Evolutionary conservation across 805 yeast species (phyloP), one percentile per base, ranked within the genome.

Genomic region (Hanseniaspora jakobsenii): DNA sequence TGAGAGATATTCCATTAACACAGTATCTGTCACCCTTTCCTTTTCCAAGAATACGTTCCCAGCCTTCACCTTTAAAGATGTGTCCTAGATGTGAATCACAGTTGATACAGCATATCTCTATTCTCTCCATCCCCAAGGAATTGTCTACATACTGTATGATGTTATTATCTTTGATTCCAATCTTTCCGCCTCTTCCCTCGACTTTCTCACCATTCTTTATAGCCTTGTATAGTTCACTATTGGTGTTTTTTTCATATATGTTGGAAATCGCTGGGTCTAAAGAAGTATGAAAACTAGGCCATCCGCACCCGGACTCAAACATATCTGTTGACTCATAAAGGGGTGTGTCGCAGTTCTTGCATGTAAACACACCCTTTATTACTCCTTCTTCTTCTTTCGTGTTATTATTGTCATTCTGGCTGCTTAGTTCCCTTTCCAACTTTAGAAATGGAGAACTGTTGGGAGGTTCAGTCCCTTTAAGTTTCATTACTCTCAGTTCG

Each of bases 81-180:
- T 91, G 99, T 2, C 99, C 99, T 52, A 91, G 63, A 65, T 91
- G 98, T 2, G 95, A 93, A 36, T 85, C 95, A 60, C 99, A 91
- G 7, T 71, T 69, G 10, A 78, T 66, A 58, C 99, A 91, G 50
- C 80, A 69, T 78, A 91, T 87, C 59, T 91, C 99, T 10, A 77
- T 83, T 50, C 98, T 70, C 12, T 65, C 67, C 91, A 81, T 86
- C 0, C 97, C 97, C 39, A 65, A 62, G 6, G 78, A 61, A 0
- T 47, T 54, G 60, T 91, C 98, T 16, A 66, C 69, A 48, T 71
- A 62, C 10, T 79, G 67, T 17, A 61, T 69, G 31, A 91, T 70
- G 5, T 94, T 70, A 0, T 86, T 87, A n/a, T 42, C 46, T 24
- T 42, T 42, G 9, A 42, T 18, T 7, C 46, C 46, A 10, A 9